A percentile compares a stretch with the other conserved stretches of the same genome.
Conservation (phyloP, 1,139 yeast genomes). For the Meyerozyma guilliermondii region DNA sequence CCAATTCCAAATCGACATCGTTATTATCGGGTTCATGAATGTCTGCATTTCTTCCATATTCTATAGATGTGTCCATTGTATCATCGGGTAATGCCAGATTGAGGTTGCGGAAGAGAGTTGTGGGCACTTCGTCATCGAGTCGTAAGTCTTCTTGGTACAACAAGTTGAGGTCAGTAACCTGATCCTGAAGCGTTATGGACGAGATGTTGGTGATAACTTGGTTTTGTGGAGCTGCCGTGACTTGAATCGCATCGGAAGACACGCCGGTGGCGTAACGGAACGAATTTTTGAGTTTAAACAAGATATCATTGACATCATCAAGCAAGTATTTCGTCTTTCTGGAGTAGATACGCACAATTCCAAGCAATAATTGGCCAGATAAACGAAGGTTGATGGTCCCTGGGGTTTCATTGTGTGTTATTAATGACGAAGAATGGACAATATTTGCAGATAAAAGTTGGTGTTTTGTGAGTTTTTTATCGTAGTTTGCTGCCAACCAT, state of each 20-base stretch:
- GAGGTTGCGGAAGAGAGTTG: slow-evolving; percentile 2
- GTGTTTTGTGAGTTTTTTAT: slow-evolving; percentile 70
- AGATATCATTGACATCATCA: slow-evolving; percentile 80
- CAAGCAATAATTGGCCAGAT: slow-evolving; percentile 84
- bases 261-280: slow-evolving; percentile 44
- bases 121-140: slow-evolving; percentile 38
- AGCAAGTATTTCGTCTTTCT: slow-evolving; percentile 79
- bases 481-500: slow-evolving; percentile 92
- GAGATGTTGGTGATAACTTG: slow-evolving; percentile 51
- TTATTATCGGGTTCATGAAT: slow-evolving; percentile 6
- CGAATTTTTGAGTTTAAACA: slow-evolving; percentile 68
- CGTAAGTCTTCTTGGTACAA: slow-evolving; percentile 60
- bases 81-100: slow-evolving; percentile 2
- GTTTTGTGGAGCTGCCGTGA: slow-evolving; percentile 28
- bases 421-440: slow-evolving; percentile 57
- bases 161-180: slow-evolving; percentile 74
- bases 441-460: slow-evolving; percentile 74
- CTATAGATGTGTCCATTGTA: slow-evolving; percentile 36
- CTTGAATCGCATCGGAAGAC: slow-evolving; percentile 25
- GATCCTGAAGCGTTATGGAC: slow-evolving; percentile 63
- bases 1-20: slow-evolving; percentile 39
- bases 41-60: slow-evolving; percentile 45
- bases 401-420: slow-evolving; percentile 24
- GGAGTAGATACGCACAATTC: slow-evolving; percentile 84
- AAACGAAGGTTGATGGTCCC: slow-evolving; percentile 66